Percentiles rank a stretch among this genome's conserved stretches.
Evolutionary conservation across 2,329 filamentous ascomycete species (phyloP).

Genomic region (Rachicladosporium sp.): DNA sequence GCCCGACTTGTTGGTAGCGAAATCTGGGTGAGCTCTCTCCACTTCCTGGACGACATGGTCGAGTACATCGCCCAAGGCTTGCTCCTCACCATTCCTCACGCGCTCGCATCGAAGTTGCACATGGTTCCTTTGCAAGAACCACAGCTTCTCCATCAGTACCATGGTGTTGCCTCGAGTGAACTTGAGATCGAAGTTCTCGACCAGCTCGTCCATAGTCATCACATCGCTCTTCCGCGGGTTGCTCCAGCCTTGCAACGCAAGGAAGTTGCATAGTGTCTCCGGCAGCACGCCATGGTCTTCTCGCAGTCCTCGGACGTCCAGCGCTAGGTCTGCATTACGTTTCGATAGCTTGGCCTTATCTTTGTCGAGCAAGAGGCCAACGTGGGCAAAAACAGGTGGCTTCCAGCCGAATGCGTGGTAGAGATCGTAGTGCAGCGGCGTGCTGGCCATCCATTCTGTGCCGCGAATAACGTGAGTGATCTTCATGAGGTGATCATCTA

Average conservation of each 20-base stretch:
- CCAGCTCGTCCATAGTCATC: slow-evolving; percentile 57
- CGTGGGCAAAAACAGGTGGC: slow-evolving; percentile 37
- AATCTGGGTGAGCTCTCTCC: slow-evolving; percentile 14
- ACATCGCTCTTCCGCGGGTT: slow-evolving; percentile 56
- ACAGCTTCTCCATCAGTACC: slow-evolving; percentile 68
- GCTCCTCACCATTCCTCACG: slow-evolving; percentile 28
- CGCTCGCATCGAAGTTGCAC: slow-evolving; percentile 36
- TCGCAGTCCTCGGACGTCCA: slow-evolving; percentile 47
- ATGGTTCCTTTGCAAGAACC: slow-evolving; percentile 65
- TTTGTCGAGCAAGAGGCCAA: slow-evolving; percentile 36
- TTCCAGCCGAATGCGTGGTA: slow-evolving; percentile 39
- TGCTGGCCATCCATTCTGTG: slow-evolving; percentile 93
- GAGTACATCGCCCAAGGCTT: slow-evolving; percentile 25
- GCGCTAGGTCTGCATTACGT: slow-evolving; percentile 42
- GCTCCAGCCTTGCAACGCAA: slow-evolving; percentile 75
- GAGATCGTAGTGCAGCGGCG: slow-evolving; percentile 58
- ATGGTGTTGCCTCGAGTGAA: slow-evolving; percentile 86
- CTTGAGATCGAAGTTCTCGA: slow-evolving; percentile 65
- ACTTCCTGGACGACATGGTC: slow-evolving; percentile 21
- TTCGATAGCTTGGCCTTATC: slow-evolving; percentile 56
- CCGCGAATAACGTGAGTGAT: slow-evolving; percentile 94
- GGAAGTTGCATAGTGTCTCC: slow-evolving; percentile 63
- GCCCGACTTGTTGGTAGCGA: not conserved
- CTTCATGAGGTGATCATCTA: slow-evolving; percentile 90
- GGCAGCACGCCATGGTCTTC: slow-evolving; percentile 48